Evolutionary conservation across 345 rosid species (phyloP).

Genomic region (Physaria fendleri): DNA sequence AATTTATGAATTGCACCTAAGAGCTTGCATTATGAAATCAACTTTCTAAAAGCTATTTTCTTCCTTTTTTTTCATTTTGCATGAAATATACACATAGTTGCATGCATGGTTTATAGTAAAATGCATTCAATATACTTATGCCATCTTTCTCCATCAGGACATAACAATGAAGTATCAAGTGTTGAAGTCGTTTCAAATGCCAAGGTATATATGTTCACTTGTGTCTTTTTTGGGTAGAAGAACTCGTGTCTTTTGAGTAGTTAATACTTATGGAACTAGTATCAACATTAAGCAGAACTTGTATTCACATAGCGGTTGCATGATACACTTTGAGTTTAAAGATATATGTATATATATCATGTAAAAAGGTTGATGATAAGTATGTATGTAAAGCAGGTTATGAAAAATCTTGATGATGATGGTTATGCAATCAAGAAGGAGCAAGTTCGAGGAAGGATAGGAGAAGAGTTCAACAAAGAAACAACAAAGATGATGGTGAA

Average conservation of each 20-base stretch:
- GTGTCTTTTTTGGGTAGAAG: no score
- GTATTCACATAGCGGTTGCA: neutral
- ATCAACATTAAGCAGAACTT: neutral
- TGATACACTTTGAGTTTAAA: neutral
- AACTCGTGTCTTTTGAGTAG: neutral
- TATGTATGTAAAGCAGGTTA: neutral
- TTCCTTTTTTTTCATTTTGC: neutral
- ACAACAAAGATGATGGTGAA: conserved; percentile 9
- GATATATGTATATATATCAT: neutral
- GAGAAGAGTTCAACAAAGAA: conserved; percentile 5
- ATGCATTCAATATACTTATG: neutral
- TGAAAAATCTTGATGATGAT: neutral
- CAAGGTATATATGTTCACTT: conserved; percentile 18
- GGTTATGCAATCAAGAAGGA: conserved; percentile 8
- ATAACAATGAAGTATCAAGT: conserved; percentile 9
- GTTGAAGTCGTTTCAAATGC: conserved; percentile 11
- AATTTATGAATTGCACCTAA: neutral
- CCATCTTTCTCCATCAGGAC: conserved; percentile 10
- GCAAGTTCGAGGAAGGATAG: neutral
- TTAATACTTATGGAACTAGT: neutral
- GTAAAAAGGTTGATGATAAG: neutral
- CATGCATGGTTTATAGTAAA: neutral
- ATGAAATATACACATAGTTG: neutral
- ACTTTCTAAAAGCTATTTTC: neutral
- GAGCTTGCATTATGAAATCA: neutral